Conservation (phyloP, 208 protist species). For the Acanthamoeba divionensis region DNA sequence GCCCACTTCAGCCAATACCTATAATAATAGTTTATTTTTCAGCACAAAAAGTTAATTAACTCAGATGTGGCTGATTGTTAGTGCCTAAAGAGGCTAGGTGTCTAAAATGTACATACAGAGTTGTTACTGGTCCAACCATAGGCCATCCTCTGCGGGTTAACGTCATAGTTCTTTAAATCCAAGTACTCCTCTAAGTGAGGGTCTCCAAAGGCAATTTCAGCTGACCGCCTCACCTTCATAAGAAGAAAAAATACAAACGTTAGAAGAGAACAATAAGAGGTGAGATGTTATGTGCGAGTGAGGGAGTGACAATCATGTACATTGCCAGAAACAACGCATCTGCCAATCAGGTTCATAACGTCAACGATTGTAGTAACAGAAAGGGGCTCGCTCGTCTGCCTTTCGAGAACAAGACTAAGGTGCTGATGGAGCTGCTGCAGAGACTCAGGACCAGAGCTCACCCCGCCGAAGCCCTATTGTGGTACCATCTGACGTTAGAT, state of each 20-base stretch:
- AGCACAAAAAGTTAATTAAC: background rate
- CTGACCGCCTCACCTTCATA: conserved; percentile 70
- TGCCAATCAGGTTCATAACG: conserved; percentile 87
- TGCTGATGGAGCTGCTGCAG: conserved; percentile 69
- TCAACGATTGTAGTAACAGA: conserved; percentile 79
- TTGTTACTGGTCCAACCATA: conserved; percentile 86
- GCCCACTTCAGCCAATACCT: conserved; percentile 76
- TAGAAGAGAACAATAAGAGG: background rate
- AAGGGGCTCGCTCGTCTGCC: conserved; percentile 63
- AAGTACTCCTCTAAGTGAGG: conserved; percentile 75
- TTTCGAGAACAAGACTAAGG: conserved; percentile 48
- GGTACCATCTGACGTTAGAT: background rate
- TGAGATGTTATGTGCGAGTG: too few relatives aligned
- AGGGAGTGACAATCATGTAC: conserved; percentile 33
- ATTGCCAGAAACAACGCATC: conserved; percentile 85
- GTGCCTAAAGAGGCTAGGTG: background rate
- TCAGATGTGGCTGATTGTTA: background rate
- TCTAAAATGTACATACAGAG: conserved; percentile 59
- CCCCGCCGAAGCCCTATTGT: conserved; percentile 74
- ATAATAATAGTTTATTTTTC: too few relatives aligned
- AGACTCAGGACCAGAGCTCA: conserved; percentile 70
- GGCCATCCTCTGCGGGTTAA: conserved; percentile 72
- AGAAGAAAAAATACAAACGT: background rate
- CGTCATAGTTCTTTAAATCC: conserved; percentile 83
- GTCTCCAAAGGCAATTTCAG: conserved; percentile 84